Conservation (phyloP, 2,329 filamentous ascomycete species). For the Orbilia oligospora region DNA sequence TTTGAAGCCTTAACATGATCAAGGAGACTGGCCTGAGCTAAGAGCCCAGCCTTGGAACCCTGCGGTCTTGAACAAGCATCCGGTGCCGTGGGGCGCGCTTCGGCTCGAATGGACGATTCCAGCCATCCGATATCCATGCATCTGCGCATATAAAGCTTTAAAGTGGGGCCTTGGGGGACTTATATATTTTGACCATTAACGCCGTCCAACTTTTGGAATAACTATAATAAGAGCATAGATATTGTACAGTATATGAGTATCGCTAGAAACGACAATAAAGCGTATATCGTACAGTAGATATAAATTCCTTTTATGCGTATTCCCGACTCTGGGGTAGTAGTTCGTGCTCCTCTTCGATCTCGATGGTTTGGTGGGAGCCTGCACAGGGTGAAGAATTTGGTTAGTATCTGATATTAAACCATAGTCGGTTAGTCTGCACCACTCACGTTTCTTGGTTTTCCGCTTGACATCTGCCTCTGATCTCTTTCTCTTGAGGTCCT, state of each 20-base stretch:
- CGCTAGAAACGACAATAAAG: constrained; percentile 38
- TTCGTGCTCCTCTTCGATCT: constrained; percentile 63
- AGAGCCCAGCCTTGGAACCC: not conserved
- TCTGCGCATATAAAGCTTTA: not conserved
- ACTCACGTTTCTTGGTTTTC: constrained; percentile 64
- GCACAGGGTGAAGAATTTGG: not conserved
- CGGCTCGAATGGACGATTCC: constrained; percentile 23
- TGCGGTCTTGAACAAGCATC: constrained; percentile 20
- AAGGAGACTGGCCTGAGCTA: constrained; percentile 8
- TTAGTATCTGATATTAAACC: constrained; percentile 17
- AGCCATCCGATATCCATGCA: not conserved
- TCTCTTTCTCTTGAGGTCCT: constrained; percentile 63
- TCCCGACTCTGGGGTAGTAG: constrained; percentile 22
- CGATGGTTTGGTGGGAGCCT: constrained; percentile 63
- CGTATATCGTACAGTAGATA: constrained; percentile 36
- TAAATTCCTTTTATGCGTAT: constrained; percentile 37
- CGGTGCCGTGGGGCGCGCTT: constrained; percentile 19
- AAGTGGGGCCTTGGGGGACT: no score
- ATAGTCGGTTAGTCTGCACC: not conserved
- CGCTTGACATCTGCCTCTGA: constrained; percentile 61
- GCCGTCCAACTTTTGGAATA: constrained; percentile 29
- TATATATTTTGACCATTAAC: constrained; percentile 19
- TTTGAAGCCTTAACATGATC: no score
- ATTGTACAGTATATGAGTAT: constrained; percentile 45
- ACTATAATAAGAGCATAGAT: constrained; percentile 5